These are phyloP conservation scores for Luffa aegyptiaca DNA, from an alignment of 306 rosid genomes.

Conservation along the genomic window DNA sequence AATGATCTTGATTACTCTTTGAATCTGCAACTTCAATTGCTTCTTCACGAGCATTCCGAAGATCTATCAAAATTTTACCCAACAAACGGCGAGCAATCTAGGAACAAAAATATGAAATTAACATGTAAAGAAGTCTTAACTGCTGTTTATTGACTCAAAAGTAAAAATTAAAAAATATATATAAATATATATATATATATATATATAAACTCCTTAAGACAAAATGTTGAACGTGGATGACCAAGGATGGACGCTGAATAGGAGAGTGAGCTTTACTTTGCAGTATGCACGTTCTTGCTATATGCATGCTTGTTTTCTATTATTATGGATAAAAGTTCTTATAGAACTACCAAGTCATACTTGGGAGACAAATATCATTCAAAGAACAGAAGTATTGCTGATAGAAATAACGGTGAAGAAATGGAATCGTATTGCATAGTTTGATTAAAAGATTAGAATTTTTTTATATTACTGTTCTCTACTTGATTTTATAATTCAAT, in stretches of 20 bases:
- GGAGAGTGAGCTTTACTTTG: not conserved
- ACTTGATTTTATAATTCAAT: not conserved
- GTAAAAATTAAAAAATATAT: not conserved
- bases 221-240: not conserved
- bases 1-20: constrained; percentile 53
- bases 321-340: not conserved
- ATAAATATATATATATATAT: no score
- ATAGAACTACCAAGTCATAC: not conserved
- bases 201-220: not conserved
- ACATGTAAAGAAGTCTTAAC: not conserved
- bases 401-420: not conserved
- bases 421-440: not conserved
- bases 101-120: constrained; percentile 18
- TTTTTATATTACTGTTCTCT: not conserved
- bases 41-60: constrained; percentile 95
- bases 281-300: not conserved
- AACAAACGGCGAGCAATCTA: constrained; percentile 94
- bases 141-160: not conserved
- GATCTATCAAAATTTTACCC: constrained; percentile 89
- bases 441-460: not conserved
- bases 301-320: not conserved
- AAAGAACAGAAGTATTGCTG: not conserved
- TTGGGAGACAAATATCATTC: not conserved
- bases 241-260: not conserved
- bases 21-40: constrained; percentile 82